These are phyloP conservation scores for Lithospermum erythrorhizon DNA, from an alignment of 257 asterid genomes.

Conservation along the genomic window DNA sequence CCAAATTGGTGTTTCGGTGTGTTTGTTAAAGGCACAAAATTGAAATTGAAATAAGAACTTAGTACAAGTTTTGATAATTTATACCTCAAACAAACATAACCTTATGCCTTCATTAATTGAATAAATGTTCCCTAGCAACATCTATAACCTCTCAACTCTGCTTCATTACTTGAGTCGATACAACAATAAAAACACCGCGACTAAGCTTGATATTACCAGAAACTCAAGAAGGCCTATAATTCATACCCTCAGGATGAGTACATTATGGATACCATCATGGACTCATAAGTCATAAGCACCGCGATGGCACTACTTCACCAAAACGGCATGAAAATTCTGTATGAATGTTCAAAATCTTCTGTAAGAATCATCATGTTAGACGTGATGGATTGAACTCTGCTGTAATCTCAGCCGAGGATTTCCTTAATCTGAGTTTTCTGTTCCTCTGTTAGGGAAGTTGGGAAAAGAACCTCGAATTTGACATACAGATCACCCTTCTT, in stretches of 20 bases:
- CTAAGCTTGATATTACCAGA: not conserved
- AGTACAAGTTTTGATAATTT: too few species aligned
- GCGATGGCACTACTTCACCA: not conserved
- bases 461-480: conserved; percentile 82
- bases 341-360: conserved; percentile 1
- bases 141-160: not conserved
- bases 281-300: not conserved
- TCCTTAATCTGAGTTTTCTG: conserved; percentile 78
- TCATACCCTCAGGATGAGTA: not conserved
- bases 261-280: not conserved
- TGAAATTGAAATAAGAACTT: too few species aligned
- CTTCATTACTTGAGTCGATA: not conserved
- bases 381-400: not conserved
- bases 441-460: conserved; percentile 54
- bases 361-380: conserved; percentile 8
- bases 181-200: not conserved
- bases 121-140: not conserved
- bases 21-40: too few species aligned
- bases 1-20: too few species aligned
- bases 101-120: too few species aligned
- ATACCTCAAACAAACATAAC: too few species aligned
- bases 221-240: not conserved
- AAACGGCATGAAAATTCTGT: not conserved
- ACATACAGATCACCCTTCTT: conserved; percentile 81
- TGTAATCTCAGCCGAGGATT: conserved; percentile 28